Conservation (phyloP, 257 asterid species). For the Solanum stenotomum region DNA sequence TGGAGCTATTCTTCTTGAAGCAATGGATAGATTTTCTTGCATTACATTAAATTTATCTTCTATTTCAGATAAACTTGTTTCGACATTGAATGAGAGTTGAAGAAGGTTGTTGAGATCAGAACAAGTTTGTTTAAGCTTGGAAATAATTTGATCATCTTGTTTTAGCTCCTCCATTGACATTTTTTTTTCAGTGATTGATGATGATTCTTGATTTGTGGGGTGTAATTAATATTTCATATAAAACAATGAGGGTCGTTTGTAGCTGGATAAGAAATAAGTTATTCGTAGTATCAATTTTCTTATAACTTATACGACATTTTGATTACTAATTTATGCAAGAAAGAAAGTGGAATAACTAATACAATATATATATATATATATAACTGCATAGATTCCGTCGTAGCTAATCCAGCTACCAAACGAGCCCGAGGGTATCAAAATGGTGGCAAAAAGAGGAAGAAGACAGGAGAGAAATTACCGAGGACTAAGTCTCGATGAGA, state of each 20-base stretch:
- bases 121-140: constrained; percentile 25
- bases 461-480: not conserved
- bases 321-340: not conserved
- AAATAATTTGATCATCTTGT: constrained; percentile 29
- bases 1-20: constrained; percentile 55
- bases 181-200: not conserved
- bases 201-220: not conserved
- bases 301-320: too few relatives aligned
- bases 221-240: not conserved
- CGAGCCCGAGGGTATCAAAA: not conserved
- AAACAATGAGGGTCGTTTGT: not conserved
- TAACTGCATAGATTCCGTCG: not conserved
- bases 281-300: too few relatives aligned
- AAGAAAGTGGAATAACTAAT: not conserved
- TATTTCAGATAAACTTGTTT: constrained; percentile 23
- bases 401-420: not conserved
- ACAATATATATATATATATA: too few relatives aligned
- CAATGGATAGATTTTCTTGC: constrained; percentile 24
- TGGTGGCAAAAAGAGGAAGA: not conserved
- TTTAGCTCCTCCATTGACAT: constrained; percentile 23
- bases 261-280: not conserved
- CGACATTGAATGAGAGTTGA: constrained; percentile 26
- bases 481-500: constrained; percentile 7
- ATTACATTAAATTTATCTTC: constrained; percentile 25
- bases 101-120: constrained; percentile 40